Evolutionary conservation across 176 grass and related monocot species (phyloP).

Genomic region (Ampelocalamus luodianensis): DNA sequence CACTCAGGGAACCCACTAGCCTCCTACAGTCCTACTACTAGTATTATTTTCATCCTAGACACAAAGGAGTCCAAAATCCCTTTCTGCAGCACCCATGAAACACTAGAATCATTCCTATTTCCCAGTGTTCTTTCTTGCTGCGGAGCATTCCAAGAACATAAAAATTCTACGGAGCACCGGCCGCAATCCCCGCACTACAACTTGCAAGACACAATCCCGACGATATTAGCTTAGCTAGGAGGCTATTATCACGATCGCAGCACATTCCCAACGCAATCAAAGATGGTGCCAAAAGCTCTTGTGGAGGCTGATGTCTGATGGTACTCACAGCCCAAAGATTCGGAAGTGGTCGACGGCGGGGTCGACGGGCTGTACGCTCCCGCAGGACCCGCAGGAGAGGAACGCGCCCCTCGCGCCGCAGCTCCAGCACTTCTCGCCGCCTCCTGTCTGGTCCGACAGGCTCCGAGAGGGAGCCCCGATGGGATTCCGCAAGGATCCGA

Average conservation of each 20-base stretch:
- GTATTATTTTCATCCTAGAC: neutral
- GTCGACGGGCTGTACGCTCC: conserved; percentile 82
- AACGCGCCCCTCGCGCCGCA: conserved; percentile 66
- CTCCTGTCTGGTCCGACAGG: conserved; percentile 30
- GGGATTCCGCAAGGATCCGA: neutral
- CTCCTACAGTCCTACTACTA: too few species aligned
- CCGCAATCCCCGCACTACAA: neutral
- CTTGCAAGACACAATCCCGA: neutral
- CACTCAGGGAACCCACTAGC: neutral
- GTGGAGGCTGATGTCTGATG: neutral
- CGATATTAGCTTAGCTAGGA: neutral
- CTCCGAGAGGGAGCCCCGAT: conserved; percentile 15
- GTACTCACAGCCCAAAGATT: conserved; percentile 90
- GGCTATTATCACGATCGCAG: neutral
- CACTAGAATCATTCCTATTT: neutral
- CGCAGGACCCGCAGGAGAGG: conserved; percentile 76
- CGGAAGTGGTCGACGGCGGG: conserved; percentile 71
- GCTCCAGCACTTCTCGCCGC: conserved; percentile 64
- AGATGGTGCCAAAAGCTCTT: neutral
- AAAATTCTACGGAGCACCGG: neutral
- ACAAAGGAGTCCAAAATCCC: neutral
- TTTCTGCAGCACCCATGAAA: neutral
- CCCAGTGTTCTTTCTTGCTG: neutral
- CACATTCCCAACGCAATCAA: neutral
- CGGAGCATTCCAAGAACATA: neutral